Percentiles rank a stretch among this genome's conserved stretches.
Conservation (phyloP, 208 protist genomes). For the Trypanosoma theileri region DNA sequence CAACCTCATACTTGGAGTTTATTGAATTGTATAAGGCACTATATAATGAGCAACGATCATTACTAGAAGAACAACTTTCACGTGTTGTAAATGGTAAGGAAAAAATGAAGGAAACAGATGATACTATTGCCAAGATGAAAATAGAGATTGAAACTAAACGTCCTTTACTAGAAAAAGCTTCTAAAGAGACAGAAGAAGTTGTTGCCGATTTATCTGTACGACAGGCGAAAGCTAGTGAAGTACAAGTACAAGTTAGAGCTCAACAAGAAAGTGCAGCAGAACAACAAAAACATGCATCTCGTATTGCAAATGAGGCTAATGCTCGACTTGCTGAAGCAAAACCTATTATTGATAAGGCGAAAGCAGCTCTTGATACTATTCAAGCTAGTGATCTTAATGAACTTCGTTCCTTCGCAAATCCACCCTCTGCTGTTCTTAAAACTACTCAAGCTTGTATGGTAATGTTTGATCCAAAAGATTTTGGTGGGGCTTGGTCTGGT, state of each 20-base stretch:
- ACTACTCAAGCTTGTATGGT: slow-evolving; percentile 96
- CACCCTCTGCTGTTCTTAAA: slow-evolving; percentile 93
- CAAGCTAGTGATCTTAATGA: slow-evolving; percentile 95
- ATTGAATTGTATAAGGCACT: slow-evolving; percentile 93
- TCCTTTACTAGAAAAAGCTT: slow-evolving; percentile 88
- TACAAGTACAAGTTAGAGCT: slow-evolving; percentile 86
- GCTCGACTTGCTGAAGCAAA: slow-evolving; percentile 92
- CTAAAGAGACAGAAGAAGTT: slow-evolving; percentile 85
- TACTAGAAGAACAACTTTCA: slow-evolving; percentile 86
- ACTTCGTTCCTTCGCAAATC: slow-evolving; percentile 93
- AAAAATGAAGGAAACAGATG: slow-evolving; percentile 93
- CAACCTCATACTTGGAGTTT: slow-evolving; percentile 95
- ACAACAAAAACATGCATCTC: slow-evolving; percentile 82
- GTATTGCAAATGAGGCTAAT: slow-evolving; percentile 90
- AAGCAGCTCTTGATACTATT: slow-evolving; percentile 93
- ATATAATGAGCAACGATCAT: slow-evolving; percentile 71
- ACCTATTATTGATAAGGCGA: slow-evolving; percentile 90
- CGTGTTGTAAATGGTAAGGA: slow-evolving; percentile 88
- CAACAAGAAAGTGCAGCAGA: slow-evolving; percentile 90
- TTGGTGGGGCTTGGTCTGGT: slow-evolving; percentile 83
- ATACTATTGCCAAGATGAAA: slow-evolving; percentile 92
- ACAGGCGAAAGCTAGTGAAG: slow-evolving; percentile 83
- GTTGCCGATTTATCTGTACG: slow-evolving; percentile 88
- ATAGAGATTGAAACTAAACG: slow-evolving; percentile 90
- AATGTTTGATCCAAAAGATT: slow-evolving; percentile 94